phyloP scores from a whole-genome alignment of 2,329 filamentous ascomycete genomes.

The Verticillium albo-atrum region DNA sequence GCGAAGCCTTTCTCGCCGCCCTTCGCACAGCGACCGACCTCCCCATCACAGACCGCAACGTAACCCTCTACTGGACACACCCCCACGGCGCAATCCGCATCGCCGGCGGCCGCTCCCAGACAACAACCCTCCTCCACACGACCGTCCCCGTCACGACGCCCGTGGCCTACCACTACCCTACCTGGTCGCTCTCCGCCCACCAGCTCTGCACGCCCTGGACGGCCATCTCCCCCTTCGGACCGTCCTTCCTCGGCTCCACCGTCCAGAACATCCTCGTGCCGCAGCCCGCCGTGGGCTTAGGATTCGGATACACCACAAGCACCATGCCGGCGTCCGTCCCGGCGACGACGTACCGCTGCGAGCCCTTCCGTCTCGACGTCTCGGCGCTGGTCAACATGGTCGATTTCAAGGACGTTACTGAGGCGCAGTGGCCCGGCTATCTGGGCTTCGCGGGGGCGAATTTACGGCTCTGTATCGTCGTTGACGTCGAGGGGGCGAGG shows the following conservation, averaged over 20 bases:
- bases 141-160: not conserved
- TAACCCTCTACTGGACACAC: not conserved
- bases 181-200: not conserved
- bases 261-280: not conserved
- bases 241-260: not conserved
- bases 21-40: not conserved
- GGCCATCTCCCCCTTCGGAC: not conserved
- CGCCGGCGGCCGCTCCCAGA: not conserved
- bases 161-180: not conserved
- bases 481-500: not conserved
- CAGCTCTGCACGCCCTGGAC: not conserved
- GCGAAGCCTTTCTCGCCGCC: not conserved
- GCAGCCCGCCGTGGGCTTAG: not conserved
- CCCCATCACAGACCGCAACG: not conserved
- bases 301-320: not conserved
- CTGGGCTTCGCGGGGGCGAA: not conserved
- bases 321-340: not conserved
- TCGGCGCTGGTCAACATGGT: not conserved
- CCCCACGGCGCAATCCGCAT: not conserved
- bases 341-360: not conserved
- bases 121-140: not conserved
- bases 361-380: not conserved
- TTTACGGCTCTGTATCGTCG: not conserved
- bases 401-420: not conserved
- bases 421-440: not conserved